A percentile compares a stretch with the other conserved stretches of the same genome.
Conservation (phyloP, 1,139 yeast genomes). For the Diutina scorzettiae region DNA sequence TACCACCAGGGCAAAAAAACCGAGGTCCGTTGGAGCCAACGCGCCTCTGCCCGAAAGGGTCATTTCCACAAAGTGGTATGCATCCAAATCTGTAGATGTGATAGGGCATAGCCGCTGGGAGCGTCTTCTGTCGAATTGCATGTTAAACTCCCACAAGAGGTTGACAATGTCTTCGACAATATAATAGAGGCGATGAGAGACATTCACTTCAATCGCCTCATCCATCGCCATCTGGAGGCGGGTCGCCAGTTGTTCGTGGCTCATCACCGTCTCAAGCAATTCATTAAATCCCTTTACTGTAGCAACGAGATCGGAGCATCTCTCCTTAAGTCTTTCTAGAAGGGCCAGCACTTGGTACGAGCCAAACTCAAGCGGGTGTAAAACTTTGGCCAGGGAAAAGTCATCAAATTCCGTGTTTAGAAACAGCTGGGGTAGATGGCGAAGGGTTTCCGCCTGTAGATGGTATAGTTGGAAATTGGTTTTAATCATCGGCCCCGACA, state of each 20-base stretch:
- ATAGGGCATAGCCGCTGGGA: not conserved
- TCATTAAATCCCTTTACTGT: not conserved
- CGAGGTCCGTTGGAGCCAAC: not conserved
- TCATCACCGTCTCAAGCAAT: not conserved
- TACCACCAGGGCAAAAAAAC: not conserved
- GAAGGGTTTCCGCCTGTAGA: constrained; percentile 1
- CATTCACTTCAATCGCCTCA: not conserved
- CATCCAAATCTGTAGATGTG: not conserved
- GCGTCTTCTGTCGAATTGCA: not conserved
- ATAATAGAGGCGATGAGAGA: not conserved
- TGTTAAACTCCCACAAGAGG: not conserved
- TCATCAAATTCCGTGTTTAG: not conserved
- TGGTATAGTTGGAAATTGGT: not conserved
- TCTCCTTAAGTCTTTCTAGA: not conserved
- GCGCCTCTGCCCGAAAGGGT: not conserved
- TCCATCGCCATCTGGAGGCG: not conserved
- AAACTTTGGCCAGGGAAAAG: not conserved
- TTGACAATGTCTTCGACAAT: constrained; percentile 2
- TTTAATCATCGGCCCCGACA: not conserved
- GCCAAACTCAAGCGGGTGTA: not conserved
- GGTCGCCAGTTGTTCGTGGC: not conserved
- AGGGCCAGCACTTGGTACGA: not conserved
- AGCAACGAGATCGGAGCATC: not conserved
- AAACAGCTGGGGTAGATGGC: not conserved
- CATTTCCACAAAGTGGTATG: not conserved